Evolutionary conservation across 768 basidiomycete genomes (phyloP), one percentile per base, ranked within the genome.

Genomic region (Suillus lakei): DNA sequence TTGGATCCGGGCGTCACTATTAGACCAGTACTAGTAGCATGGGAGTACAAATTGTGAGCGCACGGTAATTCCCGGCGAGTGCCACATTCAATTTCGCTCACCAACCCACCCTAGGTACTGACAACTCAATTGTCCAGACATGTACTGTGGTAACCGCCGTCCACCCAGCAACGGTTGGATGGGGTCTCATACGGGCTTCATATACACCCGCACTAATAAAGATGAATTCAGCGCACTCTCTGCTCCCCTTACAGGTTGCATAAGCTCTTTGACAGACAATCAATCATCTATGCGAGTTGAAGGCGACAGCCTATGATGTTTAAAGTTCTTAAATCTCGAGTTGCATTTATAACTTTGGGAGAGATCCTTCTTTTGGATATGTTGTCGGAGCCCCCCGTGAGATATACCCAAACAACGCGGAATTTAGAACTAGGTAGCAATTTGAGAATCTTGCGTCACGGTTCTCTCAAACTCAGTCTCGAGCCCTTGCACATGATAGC

Each of bases 351-450:
- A 56, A 56, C 4, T 39, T 58, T 58, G 15, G n/a, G 55, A 58
- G 56, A 38, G 16, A 41, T 59, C 6, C 39, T 36, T 59, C 5
- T 59, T 59, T 59, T 30, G 58, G 58, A 59, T 41, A 41, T 59
- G 58, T 59, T 59, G 26, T 21, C 58, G 58, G 58, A 41, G 58
- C 18, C 13, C 56, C 56, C 26, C 38, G 51, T 32, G 18, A 21
- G 30, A 39, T 10, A 28, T 58, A 18, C 36, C 36, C 55, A 38
- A 58, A 38, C 34, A 56, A 36, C 23, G 16, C 16, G 8, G 23
- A 32, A 53, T 53, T 53, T 32, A 21, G 30, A 34, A 28, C 53
- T 32, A n/a, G n/a, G 21, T 6, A 32, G 12, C 53, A n/a, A 54
- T n/a, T n/a, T n/a, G n/a, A n/a, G n/a, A n/a, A n/a, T n/a, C 32